phyloP scores from a whole-genome alignment of 805 yeast species.

The Saccharomycopsis amapae region DNA sequence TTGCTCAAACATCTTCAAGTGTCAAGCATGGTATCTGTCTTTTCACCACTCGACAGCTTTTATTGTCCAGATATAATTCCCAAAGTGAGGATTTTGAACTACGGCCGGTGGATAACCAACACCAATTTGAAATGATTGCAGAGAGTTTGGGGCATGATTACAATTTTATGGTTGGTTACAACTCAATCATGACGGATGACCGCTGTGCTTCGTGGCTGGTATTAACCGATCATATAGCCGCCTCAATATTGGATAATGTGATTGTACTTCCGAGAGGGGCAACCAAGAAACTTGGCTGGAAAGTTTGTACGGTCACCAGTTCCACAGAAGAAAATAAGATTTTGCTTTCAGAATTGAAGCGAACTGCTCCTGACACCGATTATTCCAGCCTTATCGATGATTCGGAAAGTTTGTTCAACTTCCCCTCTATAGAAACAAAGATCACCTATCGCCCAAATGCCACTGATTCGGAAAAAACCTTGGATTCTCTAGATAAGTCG shows the following conservation, averaged over 20 bases:
- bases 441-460: constrained; percentile 33
- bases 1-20: constrained; percentile 25
- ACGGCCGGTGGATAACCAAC: not conserved
- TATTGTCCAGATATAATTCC: not conserved
- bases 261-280: not conserved
- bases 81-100: not conserved
- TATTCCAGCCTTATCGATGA: constrained; percentile 2
- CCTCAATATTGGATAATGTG: not conserved
- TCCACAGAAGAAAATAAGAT: constrained; percentile 6
- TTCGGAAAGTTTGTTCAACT: not conserved
- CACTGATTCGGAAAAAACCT: constrained; percentile 37
- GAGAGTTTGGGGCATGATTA: not conserved
- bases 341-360: not conserved
- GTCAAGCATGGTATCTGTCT: constrained; percentile 8
- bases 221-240: constrained; percentile 1
- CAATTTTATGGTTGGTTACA: constrained; percentile 2
- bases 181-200: not conserved
- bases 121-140: not conserved
- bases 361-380: not conserved
- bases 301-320: constrained; percentile 1
- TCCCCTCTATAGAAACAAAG: constrained; percentile 33
- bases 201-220: not conserved
- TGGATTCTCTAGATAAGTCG: constrained; percentile 51
- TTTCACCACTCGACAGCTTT: not conserved
- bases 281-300: not conserved